Percentiles rank a stretch among this genome's conserved stretches.
Evolutionary conservation across 345 rosid genomes (phyloP).

Genomic region (Aquilaria yunnanensis): DNA sequence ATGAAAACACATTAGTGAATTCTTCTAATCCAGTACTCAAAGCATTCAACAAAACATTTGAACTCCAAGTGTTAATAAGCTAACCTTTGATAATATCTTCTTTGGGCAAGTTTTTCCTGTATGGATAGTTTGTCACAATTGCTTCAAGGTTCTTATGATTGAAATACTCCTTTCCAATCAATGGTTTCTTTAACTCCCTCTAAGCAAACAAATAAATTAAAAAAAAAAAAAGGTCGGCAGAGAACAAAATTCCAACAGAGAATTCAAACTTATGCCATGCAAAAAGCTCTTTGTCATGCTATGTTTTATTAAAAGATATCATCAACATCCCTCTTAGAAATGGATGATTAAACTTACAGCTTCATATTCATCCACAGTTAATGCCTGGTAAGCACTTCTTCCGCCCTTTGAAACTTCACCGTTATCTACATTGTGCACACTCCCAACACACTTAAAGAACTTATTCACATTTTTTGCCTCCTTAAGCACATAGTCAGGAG

Average conservation of each 20-base stretch:
- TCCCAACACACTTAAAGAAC: constrained; percentile 92
- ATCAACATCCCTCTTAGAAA: constrained; percentile 8
- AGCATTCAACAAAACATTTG: background rate
- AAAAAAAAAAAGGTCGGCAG: background rate
- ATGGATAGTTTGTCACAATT: constrained; percentile 83
- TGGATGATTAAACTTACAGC: constrained; percentile 51
- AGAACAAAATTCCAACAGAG: constrained; percentile 6
- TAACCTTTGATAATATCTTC: constrained; percentile 83
- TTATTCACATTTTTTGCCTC: constrained; percentile 86
- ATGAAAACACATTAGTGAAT: constrained; percentile 13
- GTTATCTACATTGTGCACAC: constrained; percentile 60
- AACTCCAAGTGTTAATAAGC: constrained; percentile 6
- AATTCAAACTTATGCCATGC: background rate
- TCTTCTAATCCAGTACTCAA: constrained; percentile 15
- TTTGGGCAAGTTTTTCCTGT: constrained; percentile 63
- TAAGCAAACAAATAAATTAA: constrained; percentile 26
- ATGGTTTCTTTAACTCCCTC: constrained; percentile 87
- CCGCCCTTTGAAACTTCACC: constrained; percentile 43
- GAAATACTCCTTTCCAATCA: constrained; percentile 94
- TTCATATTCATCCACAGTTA: constrained; percentile 89
- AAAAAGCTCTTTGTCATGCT: background rate
- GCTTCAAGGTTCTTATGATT: constrained; percentile 85
- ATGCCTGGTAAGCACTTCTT: constrained; percentile 65
- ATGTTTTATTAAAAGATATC: constrained; percentile 3
- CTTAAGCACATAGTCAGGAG: constrained; percentile 92